These are phyloP conservation scores for Clitoria ternatea DNA, from an alignment of 306 rosid genomes.

Conservation along the genomic window DNA sequence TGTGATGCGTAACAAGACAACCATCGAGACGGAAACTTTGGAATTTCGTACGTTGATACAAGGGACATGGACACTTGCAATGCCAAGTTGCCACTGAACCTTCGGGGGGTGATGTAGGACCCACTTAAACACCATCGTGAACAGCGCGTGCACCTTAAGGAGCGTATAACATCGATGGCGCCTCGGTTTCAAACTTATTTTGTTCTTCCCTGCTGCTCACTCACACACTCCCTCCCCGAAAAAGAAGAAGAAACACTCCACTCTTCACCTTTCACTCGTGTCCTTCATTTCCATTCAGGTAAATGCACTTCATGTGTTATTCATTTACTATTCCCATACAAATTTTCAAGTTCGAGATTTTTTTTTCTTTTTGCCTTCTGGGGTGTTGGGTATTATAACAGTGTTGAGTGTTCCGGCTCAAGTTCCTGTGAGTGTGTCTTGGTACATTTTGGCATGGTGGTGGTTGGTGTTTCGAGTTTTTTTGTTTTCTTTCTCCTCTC, in stretches of 20 bases:
- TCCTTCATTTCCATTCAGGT: not conserved
- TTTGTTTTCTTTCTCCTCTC: not conserved
- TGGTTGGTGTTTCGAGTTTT: not conserved
- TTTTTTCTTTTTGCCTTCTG: not conserved
- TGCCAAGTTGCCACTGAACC: not conserved
- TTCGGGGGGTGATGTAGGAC: not conserved
- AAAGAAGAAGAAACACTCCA: not conserved
- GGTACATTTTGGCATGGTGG: not conserved
- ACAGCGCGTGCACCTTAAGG: not conserved
- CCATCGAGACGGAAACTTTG: not conserved
- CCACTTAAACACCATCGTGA: not conserved
- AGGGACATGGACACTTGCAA: not conserved
- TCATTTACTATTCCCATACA: not conserved
- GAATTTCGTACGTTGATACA: not conserved
- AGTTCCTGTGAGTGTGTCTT: not conserved
- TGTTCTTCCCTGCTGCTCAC: conserved; percentile 2
- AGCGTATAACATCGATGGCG: conserved; percentile 19
- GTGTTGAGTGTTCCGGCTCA: not conserved
- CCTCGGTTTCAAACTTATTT: conserved; percentile 3
- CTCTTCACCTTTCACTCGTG: not conserved
- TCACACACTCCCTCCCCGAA: not conserved
- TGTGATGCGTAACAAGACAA: conserved; percentile 10
- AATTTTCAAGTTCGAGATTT: not conserved
- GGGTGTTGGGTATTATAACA: not conserved
- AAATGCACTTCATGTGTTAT: not conserved